Evolutionary conservation across 305 asterid genomes (phyloP), one percentile per base, ranked within the genome.

Genomic region (Fraxinus paxiana): DNA sequence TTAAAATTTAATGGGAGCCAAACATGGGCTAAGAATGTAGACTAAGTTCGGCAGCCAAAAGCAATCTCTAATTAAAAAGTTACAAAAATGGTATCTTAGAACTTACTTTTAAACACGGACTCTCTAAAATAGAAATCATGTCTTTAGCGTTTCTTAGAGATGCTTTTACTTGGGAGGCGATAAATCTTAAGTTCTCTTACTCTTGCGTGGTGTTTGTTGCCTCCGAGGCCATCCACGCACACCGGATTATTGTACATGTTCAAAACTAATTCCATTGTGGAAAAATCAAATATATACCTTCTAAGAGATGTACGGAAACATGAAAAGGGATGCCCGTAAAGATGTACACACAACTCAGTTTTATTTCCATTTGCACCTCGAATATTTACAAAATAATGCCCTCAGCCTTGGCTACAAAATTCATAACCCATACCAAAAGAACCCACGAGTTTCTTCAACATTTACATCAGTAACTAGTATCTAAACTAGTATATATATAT

Each of bases 331-430:
- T n/a, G 7, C 3, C 0, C 2, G 63, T 17, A 5, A n/a, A 17
- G 65, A 1, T 54, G 65, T 17, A 17, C 26, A 0, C 24, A 6
- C 63, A n/a, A 51, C 65, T 54, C 65, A 5, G 26, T 12, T 82
- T 84, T 63, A 79, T 67, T 84, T 28, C 51, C 69, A 84, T 79
- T 82, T 80, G 84, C 85, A 83, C 80, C 91, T 85, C 90, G 63
- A 76, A 82, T 79, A 89, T 90, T 70, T 90, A 89, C 92, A 88
- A 89, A 86, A 83, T 37, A 86, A 81, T 85, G 75, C 84, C 87
- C 89, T 85, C 87, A 80, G 78, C 87, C 83, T 83, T n/a, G 84
- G 33, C 94, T 88, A 87, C 92, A 90, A 90, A 90, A 89, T 80
- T 87, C 83, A 76, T 51, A 78, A 71, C 79, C 82, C 41, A 77